Evolutionary conservation across 2,329 filamentous ascomycete genomes (phyloP), one percentile per base, ranked within the genome.

Genomic region (Rhinocladiella mackenziei): DNA sequence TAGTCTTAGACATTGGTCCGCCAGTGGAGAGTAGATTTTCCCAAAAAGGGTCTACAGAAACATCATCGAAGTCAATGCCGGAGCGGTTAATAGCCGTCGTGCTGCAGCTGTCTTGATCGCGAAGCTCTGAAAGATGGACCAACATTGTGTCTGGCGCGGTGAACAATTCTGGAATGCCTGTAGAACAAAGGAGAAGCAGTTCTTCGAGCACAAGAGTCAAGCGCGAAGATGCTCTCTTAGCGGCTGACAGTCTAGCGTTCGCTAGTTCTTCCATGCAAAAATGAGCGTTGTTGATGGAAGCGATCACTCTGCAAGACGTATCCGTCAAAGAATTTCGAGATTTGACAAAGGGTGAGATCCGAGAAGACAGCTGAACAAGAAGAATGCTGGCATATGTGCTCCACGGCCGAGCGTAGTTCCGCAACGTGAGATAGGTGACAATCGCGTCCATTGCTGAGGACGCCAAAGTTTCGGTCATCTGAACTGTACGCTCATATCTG

Each of bases 301-400:
- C 11, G 10, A 39, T 39, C 22, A 39, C 22, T 17, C 25, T 39
- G n/a, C 29, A 30, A 14, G 36, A 15, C 36, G 22, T n/a, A 13
- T 26, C 19, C 9, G 22, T 39, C 6, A 25, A 25, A 29, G 18
- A 28, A 4, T 26, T 28, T 10, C 15, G 20, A n/a, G n/a, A 8
- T 25, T 29, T 39, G 11, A 39, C 36, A 15, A 39, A 13, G 11
- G 36, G 36, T 10, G 36, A 22, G 11, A 39, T 17, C n/a, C 25
- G 9, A 8, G 17, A 30, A 1, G 36, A 28, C 22, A 17, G n/a
- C 9, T 43, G 18, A 14, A 43, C 14, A 1, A 43, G 20, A 17
- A 36, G 18, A 8, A 34, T 37, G 26, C 17, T 43, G 17, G 22
- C 18, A 26, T 43, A 43, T 8, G 39, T 43, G 30, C 19, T 38